Evolutionary conservation across 1,284 basidiomycete species (phyloP), one percentile per base, ranked within the genome.

Genomic region (Malassezia arunalokei): DNA sequence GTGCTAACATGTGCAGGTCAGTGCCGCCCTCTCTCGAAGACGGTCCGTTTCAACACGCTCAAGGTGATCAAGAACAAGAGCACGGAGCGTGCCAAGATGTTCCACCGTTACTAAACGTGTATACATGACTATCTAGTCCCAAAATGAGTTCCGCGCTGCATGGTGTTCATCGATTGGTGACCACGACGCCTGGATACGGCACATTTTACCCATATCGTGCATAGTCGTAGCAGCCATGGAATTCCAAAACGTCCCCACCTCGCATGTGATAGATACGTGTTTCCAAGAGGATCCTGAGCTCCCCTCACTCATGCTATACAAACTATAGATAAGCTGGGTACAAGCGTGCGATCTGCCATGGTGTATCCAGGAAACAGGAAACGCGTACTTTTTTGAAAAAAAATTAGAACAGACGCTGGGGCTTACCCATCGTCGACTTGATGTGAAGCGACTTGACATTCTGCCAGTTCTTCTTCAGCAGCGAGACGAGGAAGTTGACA

Each of bases 391-490:
- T 48, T 41, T 17, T 40, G 9, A 15, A 20, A 15, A 40, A 40
- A 40, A n/a, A 40, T 8, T 31, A 92, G 83, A 85, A 92, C 64
- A 92, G 80, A 66, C 91, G 89, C 74, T 91, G 79, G 60, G 91
- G 87, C 79, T 94, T 94, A 81, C 92, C 91, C 92, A 96, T 98
- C 75, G 92, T 92, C 68, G 83, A 83, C 82, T 99, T 99, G 80
- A 99, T 83, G 81, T 94, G 89, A 64, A 98, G 80, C 58, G 90
- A 95, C 79, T 91, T 92, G 79, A 98, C 86, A 79, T 98, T 99
- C 78, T 96, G 92, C 91, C 91, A 96, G 64, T 95, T 91, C 83
- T 98, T 98, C 84, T 98, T 98, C 76, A 99, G 83, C 57, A 99
- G 80, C 39, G 94, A 96, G 75, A 99, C 87, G 66, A 99, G 81